phyloP scores from a whole-genome alignment of 768 basidiomycete species.

The Megacollybia marginata region DNA sequence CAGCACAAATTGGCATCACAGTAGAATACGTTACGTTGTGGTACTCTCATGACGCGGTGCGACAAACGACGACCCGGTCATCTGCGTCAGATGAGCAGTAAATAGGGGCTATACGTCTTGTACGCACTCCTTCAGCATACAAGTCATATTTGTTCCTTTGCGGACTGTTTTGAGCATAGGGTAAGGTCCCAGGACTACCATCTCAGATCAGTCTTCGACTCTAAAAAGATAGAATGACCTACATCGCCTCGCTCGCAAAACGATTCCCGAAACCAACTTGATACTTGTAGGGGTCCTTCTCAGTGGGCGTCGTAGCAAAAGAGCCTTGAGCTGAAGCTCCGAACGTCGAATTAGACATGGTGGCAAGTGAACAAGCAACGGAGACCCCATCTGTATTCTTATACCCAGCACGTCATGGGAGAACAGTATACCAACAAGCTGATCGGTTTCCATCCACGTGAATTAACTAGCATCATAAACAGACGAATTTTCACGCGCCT shows the following conservation, averaged over 20 bases:
- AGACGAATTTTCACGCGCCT: too few relatives aligned
- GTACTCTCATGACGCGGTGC: conserved; percentile 49
- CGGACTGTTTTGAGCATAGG: conserved; percentile 51
- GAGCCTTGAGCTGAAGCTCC: conserved; percentile 6
- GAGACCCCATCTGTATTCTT: too few relatives aligned
- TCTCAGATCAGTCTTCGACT: not conserved
- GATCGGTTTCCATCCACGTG: too few relatives aligned
- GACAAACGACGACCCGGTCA: conserved; percentile 55
- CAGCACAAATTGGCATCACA: not conserved
- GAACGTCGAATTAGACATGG: not conserved
- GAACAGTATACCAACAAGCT: too few relatives aligned
- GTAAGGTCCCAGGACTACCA: conserved; percentile 46
- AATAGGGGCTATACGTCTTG: not conserved
- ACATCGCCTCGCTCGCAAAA: conserved; percentile 52
- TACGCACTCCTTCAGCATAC: conserved; percentile 49
- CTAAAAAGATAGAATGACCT: conserved; percentile 10
- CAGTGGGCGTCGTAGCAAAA: conserved; percentile 27
- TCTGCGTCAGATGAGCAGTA: conserved; percentile 21
- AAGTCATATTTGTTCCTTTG: conserved; percentile 59
- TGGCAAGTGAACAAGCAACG: not conserved
- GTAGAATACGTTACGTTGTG: conserved; percentile 31
- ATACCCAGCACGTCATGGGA: too few relatives aligned
- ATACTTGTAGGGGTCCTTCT: conserved; percentile 48
- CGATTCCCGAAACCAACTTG: conserved; percentile 53
- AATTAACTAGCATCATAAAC: too few relatives aligned